phyloP scores from a whole-genome alignment of 805 yeast species.

The Wickerhamomyces strasburgensis region DNA sequence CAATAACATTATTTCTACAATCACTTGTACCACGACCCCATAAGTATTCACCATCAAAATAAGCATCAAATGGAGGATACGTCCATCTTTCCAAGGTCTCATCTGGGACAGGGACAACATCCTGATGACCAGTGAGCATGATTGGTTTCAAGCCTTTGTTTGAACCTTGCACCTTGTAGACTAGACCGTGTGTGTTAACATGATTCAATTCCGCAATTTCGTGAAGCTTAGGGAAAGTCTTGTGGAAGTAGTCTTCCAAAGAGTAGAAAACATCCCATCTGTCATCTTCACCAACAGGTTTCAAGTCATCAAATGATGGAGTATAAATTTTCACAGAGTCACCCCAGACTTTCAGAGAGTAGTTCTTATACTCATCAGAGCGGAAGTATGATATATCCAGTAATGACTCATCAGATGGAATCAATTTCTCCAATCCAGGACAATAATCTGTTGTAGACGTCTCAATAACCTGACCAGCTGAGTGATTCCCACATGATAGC shows the following conservation, averaged over 20 bases:
- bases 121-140: slow-evolving; percentile 75
- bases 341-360: slow-evolving; percentile 10
- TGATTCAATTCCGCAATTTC: slow-evolving; percentile 6
- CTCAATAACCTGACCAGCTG: no score
- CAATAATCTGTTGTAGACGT: no score
- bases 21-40: slow-evolving; percentile 81
- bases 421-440: slow-evolving; percentile 4
- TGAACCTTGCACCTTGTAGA: slow-evolving; percentile 37
- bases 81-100: slow-evolving; percentile 58
- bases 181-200: slow-evolving; percentile 12
- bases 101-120: slow-evolving; percentile 75
- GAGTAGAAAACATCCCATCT: slow-evolving; percentile 13
- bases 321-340: slow-evolving; percentile 12
- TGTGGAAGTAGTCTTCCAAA: slow-evolving; percentile 7
- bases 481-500: no score
- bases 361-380: slow-evolving; percentile 11
- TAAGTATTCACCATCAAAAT: slow-evolving; percentile 55
- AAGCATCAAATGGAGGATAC: slow-evolving; percentile 61
- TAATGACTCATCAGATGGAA: slow-evolving; percentile 3
- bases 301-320: slow-evolving; percentile 11
- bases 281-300: slow-evolving; percentile 10
- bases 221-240: slow-evolving; percentile 11
- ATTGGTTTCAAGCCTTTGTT: slow-evolving; percentile 52
- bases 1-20: slow-evolving; percentile 65
- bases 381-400: slow-evolving; percentile 10